A percentile compares a stretch with the other conserved stretches of the same genome.
Evolutionary conservation across 441 rosid genomes (phyloP).

Genomic region (Cnidoscolus chayamansa): DNA sequence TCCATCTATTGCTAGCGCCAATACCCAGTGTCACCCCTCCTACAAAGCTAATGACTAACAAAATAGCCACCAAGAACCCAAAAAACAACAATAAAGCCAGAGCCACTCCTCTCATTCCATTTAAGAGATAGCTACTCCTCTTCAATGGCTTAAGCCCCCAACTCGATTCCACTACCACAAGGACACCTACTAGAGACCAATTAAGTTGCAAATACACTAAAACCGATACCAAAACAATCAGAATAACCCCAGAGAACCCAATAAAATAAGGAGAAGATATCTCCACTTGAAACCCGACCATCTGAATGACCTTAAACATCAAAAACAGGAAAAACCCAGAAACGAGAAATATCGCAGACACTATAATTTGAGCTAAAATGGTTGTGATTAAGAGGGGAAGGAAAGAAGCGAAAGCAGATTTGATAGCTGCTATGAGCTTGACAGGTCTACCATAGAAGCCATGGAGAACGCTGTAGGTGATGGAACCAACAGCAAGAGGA

Average conservation of each 20-base stretch:
- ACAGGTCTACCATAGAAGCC: conserved; percentile 81
- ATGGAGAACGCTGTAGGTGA: conserved; percentile 60
- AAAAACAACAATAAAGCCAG: conserved; percentile 35
- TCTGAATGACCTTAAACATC: conserved; percentile 24
- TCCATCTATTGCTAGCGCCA: conserved; percentile 33
- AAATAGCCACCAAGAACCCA: conserved; percentile 21
- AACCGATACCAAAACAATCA: conserved; percentile 17
- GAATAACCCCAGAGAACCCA: conserved; percentile 18
- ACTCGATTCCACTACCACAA: conserved; percentile 68
- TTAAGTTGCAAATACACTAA: conserved; percentile 39
- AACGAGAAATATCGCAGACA: conserved; percentile 27
- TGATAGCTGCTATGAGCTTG: conserved; percentile 49
- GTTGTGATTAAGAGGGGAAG: conserved; percentile 45
- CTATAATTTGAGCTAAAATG: conserved; percentile 26
- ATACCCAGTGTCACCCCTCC: conserved; percentile 18
- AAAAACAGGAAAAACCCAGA: conserved; percentile 31
- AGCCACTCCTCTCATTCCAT: conserved; percentile 47
- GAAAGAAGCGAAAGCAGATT: conserved; percentile 50
- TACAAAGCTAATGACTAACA: conserved; percentile 27
- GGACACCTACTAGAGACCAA: conserved; percentile 45
- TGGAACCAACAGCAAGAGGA: conserved; percentile 52
- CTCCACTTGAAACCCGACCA: conserved; percentile 23
- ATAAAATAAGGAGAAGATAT: conserved; percentile 37
- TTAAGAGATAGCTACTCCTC: conserved; percentile 47
- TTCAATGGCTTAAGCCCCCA: conserved; percentile 62